Percentiles rank a stretch among this genome's conserved stretches.
phyloP scores from a whole-genome alignment of 495 filamentous ascomycete genomes.

The Aspergillus diversus region DNA sequence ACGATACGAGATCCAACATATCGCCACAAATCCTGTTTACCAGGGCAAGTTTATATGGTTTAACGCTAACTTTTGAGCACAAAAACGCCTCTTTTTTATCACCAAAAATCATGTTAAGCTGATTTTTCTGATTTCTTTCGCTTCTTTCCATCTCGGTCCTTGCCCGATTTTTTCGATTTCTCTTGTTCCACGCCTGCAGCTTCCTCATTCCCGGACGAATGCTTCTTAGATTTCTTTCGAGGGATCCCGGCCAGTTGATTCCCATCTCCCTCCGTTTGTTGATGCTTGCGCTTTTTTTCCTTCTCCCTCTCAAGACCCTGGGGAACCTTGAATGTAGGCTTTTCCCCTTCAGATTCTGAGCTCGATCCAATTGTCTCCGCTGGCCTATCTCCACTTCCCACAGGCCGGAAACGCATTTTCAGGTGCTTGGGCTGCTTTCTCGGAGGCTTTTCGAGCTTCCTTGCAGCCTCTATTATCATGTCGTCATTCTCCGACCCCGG shows the following conservation, averaged over 20 bases:
- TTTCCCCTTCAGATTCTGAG: slow-evolving; percentile 50
- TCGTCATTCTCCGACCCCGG: slow-evolving; percentile 37
- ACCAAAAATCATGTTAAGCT: slow-evolving; percentile 8
- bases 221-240: slow-evolving; percentile 52
- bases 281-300: slow-evolving; percentile 47
- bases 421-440: slow-evolving; percentile 60
- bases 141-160: slow-evolving; percentile 48
- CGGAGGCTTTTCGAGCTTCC: slow-evolving; percentile 45
- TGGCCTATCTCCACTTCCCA: slow-evolving; percentile 49
- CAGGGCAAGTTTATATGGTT: slow-evolving; percentile 11
- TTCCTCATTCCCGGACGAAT: slow-evolving; percentile 29
- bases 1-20: background rate
- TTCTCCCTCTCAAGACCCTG: slow-evolving; percentile 30
- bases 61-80: slow-evolving; percentile 19
- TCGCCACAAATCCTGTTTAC: background rate
- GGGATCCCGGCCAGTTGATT: slow-evolving; percentile 31
- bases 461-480: slow-evolving; percentile 38
- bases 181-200: slow-evolving; percentile 29
- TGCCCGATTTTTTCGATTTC: slow-evolving; percentile 47
- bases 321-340: slow-evolving; percentile 43
- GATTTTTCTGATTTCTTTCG: slow-evolving; percentile 47
- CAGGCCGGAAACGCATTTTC: slow-evolving; percentile 62
- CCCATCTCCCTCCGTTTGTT: slow-evolving; percentile 42
- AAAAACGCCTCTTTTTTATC: background rate
- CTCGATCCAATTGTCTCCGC: slow-evolving; percentile 53